A percentile compares a stretch with the other conserved stretches of the same genome.
These are phyloP conservation scores for Flaveria trinervia DNA, from an alignment of 129 eudicot species.

Conservation along the genomic window DNA sequence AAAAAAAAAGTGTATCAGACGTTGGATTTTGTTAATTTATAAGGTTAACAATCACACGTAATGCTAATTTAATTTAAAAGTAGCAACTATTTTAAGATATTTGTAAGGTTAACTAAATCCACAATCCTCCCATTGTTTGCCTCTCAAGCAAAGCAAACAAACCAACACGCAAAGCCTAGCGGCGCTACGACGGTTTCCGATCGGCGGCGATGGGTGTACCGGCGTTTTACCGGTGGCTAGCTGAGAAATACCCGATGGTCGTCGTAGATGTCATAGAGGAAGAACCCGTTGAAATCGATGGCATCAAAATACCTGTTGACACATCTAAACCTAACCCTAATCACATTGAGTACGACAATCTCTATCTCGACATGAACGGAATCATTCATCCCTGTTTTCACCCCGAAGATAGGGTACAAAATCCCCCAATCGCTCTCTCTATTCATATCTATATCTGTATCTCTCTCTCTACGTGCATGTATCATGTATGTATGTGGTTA, in stretches of 20 bases:
- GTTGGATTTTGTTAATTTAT: no score
- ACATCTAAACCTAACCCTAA: constrained; percentile 52
- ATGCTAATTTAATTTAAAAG: no score
- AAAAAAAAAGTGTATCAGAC: no score
- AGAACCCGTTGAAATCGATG: constrained; percentile 44
- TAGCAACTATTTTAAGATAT: no score
- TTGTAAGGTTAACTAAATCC: neutral
- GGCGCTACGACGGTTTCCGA: neutral
- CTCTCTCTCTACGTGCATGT: neutral
- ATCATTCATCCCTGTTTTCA: constrained; percentile 61
- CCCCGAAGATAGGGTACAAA: constrained; percentile 47
- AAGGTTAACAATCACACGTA: no score
- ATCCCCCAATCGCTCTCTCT: neutral
- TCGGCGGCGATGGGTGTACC: constrained; percentile 50
- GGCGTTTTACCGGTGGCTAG: constrained; percentile 58
- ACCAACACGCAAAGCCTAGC: no score
- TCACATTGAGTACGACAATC: constrained; percentile 48
- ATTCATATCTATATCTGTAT: neutral
- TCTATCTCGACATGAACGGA: constrained; percentile 56
- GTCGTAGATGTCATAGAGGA: constrained; percentile 48
- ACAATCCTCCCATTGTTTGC: neutral
- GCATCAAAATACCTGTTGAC: constrained; percentile 43
- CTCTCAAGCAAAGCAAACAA: no score
- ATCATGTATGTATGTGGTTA: neutral
- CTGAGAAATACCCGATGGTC: constrained; percentile 55